These are phyloP conservation scores for Solanum verrucosum DNA, from an alignment of 257 asterid species.

Conservation along the genomic window DNA sequence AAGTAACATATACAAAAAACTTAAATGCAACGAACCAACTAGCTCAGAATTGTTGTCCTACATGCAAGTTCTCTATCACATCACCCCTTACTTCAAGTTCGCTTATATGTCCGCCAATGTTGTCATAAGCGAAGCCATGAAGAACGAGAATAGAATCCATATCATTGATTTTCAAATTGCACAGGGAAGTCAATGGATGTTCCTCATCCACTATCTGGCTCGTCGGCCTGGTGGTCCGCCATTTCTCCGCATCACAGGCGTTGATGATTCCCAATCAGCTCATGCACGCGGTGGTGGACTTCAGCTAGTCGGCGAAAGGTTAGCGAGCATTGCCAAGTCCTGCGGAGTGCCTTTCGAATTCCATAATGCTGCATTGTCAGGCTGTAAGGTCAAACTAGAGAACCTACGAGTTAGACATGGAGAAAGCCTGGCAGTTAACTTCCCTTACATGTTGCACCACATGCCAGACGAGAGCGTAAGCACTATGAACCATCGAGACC, in stretches of 20 bases:
- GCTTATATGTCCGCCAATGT: constrained; percentile 81
- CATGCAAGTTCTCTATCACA: constrained; percentile 69
- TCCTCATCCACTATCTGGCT: constrained; percentile 39
- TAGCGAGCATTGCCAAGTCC: constrained; percentile 48
- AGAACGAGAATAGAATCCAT: constrained; percentile 57
- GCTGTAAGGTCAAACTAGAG: constrained; percentile 47
- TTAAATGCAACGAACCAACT: constrained; percentile 81
- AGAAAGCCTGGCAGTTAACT: constrained; percentile 80
- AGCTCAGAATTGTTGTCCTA: constrained; percentile 77
- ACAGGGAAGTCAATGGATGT: constrained; percentile 92
- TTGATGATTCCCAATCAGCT: constrained; percentile 58
- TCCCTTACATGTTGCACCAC: constrained; percentile 84
- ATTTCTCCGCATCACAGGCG: constrained; percentile 36
- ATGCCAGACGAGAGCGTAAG: constrained; percentile 96
- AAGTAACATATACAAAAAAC: constrained; percentile 75
- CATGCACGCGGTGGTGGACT: constrained; percentile 92
- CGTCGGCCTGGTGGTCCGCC: constrained; percentile 48
- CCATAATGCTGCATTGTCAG: constrained; percentile 68
- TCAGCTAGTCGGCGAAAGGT: constrained; percentile 51
- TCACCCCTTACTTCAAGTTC: constrained; percentile 81
- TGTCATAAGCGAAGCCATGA: constrained; percentile 68
- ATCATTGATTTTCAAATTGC: constrained; percentile 85
- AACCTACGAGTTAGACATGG: constrained; percentile 40
- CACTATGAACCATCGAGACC: constrained; percentile 70
- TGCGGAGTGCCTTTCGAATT: constrained; percentile 76